phyloP scores from a whole-genome alignment of 371 early-diverging fungal genomes.

The Zopfochytrium polystomum region DNA sequence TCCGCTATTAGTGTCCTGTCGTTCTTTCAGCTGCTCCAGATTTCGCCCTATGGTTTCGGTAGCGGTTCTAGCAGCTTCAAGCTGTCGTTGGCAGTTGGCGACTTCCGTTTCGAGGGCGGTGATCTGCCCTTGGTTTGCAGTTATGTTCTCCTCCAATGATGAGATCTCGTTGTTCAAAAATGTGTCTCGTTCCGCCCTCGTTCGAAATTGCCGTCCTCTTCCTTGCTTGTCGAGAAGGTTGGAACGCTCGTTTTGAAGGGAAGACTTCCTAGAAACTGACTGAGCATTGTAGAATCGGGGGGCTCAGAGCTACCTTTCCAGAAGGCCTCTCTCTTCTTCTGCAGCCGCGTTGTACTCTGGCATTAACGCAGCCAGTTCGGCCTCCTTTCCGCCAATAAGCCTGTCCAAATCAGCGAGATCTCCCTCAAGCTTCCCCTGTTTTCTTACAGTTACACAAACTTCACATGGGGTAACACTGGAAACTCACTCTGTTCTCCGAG shows the following conservation, averaged over 20 bases:
- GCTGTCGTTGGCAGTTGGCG: conserved; percentile 17
- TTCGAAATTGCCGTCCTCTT: conserved; percentile 69
- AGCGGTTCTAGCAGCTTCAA: conserved; percentile 35
- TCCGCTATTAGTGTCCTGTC: conserved; percentile 10
- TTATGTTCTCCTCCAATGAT: conserved; percentile 54
- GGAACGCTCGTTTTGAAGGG: conserved; percentile 50
- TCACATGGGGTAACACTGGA: no score
- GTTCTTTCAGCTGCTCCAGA: conserved; percentile 32
- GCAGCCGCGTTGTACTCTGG: conserved; percentile 57
- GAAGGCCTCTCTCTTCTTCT: conserved; percentile 43
- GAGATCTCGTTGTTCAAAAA: conserved; percentile 71
- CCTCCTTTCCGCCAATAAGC: conserved; percentile 31
- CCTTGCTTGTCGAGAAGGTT: conserved; percentile 79
- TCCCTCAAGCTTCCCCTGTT: conserved; percentile 53
- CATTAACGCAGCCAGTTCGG: conserved; percentile 34
- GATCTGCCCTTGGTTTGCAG: conserved; percentile 52
- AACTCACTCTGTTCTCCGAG: conserved; percentile 19
- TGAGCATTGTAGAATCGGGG: background rate
- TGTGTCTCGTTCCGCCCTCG: conserved; percentile 66
- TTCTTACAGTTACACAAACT: conserved; percentile 38
- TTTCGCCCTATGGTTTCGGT: conserved; percentile 49
- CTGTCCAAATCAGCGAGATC: conserved; percentile 46
- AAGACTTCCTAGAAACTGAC: conserved; percentile 37
- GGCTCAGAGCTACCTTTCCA: conserved; percentile 39
- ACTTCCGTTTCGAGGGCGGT: conserved; percentile 38